Evolutionary conservation across 306 rosid species (phyloP).

Genomic region (Cucumis melo): DNA sequence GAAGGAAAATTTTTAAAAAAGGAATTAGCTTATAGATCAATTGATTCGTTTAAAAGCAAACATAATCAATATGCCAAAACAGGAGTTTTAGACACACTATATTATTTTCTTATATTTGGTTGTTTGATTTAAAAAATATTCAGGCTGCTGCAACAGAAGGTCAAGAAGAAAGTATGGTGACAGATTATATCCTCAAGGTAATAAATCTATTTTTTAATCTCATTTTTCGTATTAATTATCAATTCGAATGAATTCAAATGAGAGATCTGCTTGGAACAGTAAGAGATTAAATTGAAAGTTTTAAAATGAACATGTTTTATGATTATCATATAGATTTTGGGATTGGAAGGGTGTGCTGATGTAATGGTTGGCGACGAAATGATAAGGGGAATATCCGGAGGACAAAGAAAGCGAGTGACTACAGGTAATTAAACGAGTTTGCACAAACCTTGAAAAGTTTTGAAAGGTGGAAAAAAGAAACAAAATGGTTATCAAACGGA

Average conservation of each 20-base stretch:
- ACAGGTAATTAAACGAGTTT: slow-evolving; percentile 19
- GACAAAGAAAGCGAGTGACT: slow-evolving; percentile 40
- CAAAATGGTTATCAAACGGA: not conserved
- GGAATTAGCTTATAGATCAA: not conserved
- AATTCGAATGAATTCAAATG: too few relatives aligned
- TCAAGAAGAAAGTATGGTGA: slow-evolving; percentile 16
- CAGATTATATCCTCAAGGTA: slow-evolving; percentile 34
- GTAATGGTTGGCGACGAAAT: slow-evolving; percentile 27
- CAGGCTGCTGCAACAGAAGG: slow-evolving; percentile 27
- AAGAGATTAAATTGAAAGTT: too few relatives aligned
- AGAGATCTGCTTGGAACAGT: too few relatives aligned
- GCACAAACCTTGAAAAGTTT: too few relatives aligned
- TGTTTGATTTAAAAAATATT: not conserved
- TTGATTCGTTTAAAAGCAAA: not conserved
- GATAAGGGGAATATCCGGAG: slow-evolving; percentile 39
- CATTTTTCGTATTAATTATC: too few relatives aligned
- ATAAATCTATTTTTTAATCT: not conserved
- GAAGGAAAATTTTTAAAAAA: not conserved
- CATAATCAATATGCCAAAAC: not conserved
- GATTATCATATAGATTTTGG: slow-evolving; percentile 20
- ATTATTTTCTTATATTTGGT: not conserved
- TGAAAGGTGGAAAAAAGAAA: not conserved
- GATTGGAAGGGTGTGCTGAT: slow-evolving; percentile 32
- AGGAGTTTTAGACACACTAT: not conserved
- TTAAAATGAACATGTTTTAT: too few relatives aligned